phyloP scores from a whole-genome alignment of 352 stramenopile species.

The Phytophthora parvispora region DNA sequence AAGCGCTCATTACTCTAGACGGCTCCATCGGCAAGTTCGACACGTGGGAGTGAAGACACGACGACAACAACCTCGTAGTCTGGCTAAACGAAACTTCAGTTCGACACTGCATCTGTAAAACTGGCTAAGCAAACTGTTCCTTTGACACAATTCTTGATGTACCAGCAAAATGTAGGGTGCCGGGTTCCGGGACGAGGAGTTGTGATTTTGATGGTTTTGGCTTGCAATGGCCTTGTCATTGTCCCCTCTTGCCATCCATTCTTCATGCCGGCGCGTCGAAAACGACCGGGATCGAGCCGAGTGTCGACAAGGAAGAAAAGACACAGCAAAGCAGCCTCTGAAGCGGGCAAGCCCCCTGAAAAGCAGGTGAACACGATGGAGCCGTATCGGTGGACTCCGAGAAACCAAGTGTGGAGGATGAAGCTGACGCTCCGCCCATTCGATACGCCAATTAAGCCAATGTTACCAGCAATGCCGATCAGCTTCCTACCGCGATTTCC shows the following conservation, averaged over 20 bases:
- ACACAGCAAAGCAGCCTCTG: neutral
- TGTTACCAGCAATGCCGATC: neutral
- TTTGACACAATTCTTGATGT: no score
- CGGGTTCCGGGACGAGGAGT: slow-evolving; percentile 4
- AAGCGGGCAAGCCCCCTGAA: neutral
- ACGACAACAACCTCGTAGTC: neutral
- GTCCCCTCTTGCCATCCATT: neutral
- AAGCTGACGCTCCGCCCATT: neutral
- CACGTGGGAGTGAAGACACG: neutral
- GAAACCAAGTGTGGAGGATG: slow-evolving; percentile 9
- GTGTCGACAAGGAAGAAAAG: slow-evolving; percentile 5
- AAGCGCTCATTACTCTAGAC: slow-evolving; percentile 11
- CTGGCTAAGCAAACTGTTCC: no score
- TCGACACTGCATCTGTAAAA: no score
- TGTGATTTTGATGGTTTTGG: neutral
- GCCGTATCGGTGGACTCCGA: neutral
- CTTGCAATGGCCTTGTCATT: neutral
- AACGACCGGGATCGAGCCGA: slow-evolving; percentile 12
- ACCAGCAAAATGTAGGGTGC: neutral
- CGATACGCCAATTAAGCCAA: slow-evolving; percentile 1
- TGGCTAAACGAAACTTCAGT: no score
- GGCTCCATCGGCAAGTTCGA: slow-evolving; percentile 6
- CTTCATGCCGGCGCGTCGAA: slow-evolving; percentile 22
- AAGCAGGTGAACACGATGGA: slow-evolving; percentile 3
- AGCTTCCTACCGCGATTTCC: slow-evolving; percentile 3